Evolutionary conservation across 2,329 filamentous ascomycete genomes (phyloP).

Genomic region (Acarospora socialis): DNA sequence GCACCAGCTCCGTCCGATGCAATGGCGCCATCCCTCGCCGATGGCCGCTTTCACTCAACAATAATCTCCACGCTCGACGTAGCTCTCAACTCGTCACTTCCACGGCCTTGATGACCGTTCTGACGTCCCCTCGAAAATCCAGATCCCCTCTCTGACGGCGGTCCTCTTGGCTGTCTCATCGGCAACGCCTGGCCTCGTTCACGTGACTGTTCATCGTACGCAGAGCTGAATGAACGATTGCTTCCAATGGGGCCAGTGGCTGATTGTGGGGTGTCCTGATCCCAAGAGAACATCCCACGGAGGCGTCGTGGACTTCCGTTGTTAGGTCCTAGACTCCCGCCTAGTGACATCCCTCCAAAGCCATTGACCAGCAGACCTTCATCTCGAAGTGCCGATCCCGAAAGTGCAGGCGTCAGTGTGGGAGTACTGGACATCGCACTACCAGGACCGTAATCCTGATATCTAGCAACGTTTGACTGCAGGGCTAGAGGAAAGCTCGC

Average conservation of each 20-base stretch:
- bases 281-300: conserved; percentile 48
- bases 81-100: conserved; percentile 49
- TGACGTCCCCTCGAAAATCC: conserved; percentile 42
- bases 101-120: conserved; percentile 47
- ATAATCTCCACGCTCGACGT: conserved; percentile 49
- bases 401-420: conserved; percentile 47
- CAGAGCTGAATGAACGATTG: conserved; percentile 47
- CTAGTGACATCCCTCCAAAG: conserved; percentile 45
- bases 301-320: conserved; percentile 43
- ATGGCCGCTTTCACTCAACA: conserved; percentile 49
- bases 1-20: not conserved
- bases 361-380: conserved; percentile 49
- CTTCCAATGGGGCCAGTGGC: conserved; percentile 46
- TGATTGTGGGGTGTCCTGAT: conserved; percentile 24
- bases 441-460: conserved; percentile 43
- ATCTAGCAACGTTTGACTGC: conserved; percentile 46
- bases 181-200: conserved; percentile 35
- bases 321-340: conserved; percentile 32
- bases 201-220: conserved; percentile 41
- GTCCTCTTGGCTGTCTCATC: conserved; percentile 47
- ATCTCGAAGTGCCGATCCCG: conserved; percentile 36
- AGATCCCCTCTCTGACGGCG: conserved; percentile 44
- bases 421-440: conserved; percentile 50
- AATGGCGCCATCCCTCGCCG: no score
- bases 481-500: conserved; percentile 68